Conservation (phyloP, 805 yeast genomes). For the Wickerhamiella vanderwaltii region DNA sequence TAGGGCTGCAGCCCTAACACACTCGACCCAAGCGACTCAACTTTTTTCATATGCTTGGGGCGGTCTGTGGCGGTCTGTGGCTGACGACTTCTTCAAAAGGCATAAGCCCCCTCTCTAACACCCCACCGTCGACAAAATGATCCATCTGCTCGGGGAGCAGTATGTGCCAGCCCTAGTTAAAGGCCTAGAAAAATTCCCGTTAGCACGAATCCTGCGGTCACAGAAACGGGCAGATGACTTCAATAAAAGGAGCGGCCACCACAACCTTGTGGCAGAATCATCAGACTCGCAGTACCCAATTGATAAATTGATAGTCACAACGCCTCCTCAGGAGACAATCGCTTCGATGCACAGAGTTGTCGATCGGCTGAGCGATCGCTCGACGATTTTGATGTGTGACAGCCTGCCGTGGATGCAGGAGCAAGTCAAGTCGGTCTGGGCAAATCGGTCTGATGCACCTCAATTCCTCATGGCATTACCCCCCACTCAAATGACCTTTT, state of each 20-base stretch:
- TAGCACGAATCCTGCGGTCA: constrained; percentile 1
- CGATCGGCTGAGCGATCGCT: background rate
- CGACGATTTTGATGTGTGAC: constrained; percentile 1
- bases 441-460: background rate
- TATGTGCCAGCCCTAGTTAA: background rate
- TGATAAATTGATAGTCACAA: constrained; percentile 2
- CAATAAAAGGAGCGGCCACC: background rate
- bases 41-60: background rate
- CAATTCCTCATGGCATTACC: background rate
- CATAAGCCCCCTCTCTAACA: constrained; percentile 3
- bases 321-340: background rate
- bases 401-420: constrained; percentile 1
- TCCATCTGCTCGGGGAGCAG: constrained; percentile 4
- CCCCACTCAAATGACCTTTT: background rate
- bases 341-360: background rate
- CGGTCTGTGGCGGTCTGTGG: background rate
- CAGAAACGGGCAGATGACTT: background rate
- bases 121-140: background rate
- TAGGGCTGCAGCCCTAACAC: constrained; percentile 7
- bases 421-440: background rate
- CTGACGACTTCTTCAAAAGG: background rate
- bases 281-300: background rate
- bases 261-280: constrained; percentile 2
- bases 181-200: background rate
- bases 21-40: background rate